Evolutionary conservation across 495 filamentous ascomycete genomes (phyloP), one percentile per base, ranked within the genome.

Genomic region (Pseudomonodictys pantanalensis): DNA sequence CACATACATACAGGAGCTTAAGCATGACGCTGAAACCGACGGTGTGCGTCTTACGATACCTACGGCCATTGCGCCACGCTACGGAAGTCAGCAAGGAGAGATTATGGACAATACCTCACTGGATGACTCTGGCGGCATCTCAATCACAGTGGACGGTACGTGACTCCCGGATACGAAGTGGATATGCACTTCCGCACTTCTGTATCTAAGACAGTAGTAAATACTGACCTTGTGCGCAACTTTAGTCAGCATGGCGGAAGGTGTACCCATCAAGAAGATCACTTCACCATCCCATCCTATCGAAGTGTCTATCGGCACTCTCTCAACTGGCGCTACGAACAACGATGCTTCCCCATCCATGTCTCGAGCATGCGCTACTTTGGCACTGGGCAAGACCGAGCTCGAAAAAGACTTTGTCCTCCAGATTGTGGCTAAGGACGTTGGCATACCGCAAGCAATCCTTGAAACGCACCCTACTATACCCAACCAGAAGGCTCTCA

Each of bases 1-100:
- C 57, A 81, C 77, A 1, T 87, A 88, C 62, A 65, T 87, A 2
- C 81, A 81, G 22, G 86, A 90, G 66, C 70, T 90, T 58, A 86
- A 86, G 70, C 79, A 86, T 65, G 83, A 87, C 66, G 75, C 76
- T 33, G 81, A 82, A 48, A 72, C 75, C 1, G 80, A 88, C 67
- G 83, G 85, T 12, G 75, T 82, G 38, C 78, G 84, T 8, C 84
- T 86, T 62, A 88, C 79, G n/a, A 75, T 90, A n/a, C 86, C 86
- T 1, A 83, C 83, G 0, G 68, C 53, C 32, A 83, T 89, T 55
- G 80, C 82, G 0, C 85, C 84, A 10, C 76, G 84, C n/a, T 90
- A 87, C 65, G 85, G 85, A n/a, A 22, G 15, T 11, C 73, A 72
- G 42, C 76, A 79, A 15, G 67, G 66, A 15, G 63, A 64, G 7